These are phyloP conservation scores for Exsudoporus frostii DNA, from an alignment of 768 basidiomycete species.

Conservation along the genomic window DNA sequence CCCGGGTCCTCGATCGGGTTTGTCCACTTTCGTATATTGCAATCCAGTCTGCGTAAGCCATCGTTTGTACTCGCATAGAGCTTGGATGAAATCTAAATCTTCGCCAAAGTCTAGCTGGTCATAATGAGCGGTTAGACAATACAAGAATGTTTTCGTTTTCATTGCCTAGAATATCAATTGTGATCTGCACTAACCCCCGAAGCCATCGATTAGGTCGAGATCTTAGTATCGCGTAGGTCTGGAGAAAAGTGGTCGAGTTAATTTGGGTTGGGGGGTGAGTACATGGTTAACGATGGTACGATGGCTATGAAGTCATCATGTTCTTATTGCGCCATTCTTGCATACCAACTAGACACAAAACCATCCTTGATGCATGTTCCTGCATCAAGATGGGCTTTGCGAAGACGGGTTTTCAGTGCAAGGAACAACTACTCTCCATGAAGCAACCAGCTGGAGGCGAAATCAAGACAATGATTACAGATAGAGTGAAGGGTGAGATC, in stretches of 20 bases:
- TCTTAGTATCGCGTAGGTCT: neutral
- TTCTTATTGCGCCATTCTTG: neutral
- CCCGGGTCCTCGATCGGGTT: neutral
- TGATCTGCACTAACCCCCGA: neutral
- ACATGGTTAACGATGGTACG: neutral
- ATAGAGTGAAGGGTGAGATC: neutral
- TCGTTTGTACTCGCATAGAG: neutral
- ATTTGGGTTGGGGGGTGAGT: neutral
- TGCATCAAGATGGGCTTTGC: conserved; percentile 22
- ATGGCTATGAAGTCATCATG: neutral
- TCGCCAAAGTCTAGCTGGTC: neutral
- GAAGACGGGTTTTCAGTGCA: neutral
- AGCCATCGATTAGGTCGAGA: neutral
- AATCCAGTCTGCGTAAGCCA: neutral
- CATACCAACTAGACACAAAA: conserved; percentile 6
- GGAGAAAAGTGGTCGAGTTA: neutral
- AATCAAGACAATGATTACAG: neutral
- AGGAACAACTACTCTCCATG: neutral
- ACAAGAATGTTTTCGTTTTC: neutral
- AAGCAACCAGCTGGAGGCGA: neutral
- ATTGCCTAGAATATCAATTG: neutral
- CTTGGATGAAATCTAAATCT: neutral
- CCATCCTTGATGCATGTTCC: neutral
- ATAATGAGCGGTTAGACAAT: neutral
- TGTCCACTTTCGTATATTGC: neutral